Evolutionary conservation across 495 filamentous ascomycete genomes (phyloP), one percentile per base, ranked within the genome.

Genomic region (Aspergillus nanangensis): DNA sequence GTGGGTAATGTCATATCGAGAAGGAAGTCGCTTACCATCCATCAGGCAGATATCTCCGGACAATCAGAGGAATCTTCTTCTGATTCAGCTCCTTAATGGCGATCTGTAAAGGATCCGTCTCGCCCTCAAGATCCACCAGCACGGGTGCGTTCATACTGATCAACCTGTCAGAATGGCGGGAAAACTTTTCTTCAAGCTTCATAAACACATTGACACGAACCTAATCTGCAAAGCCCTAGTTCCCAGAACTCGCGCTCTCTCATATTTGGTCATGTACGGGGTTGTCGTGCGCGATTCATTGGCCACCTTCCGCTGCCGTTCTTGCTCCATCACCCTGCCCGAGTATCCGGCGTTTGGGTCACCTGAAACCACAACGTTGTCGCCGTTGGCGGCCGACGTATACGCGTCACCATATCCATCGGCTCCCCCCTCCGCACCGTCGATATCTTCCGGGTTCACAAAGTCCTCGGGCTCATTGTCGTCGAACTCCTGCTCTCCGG

Each of bases 211-310:
- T 36, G 27, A n/a, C 43, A 67, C 82, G 34, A 63, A 94, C 90
- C 90, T 96, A 60, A 98, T 98, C 70, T 98, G 93, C 58, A 96
- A 63, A 31, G 93, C 94, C 47, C 93, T 75, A 38, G 92, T 96
- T 37, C 93, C 93, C 45, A 98, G 72, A 45, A 98, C 87, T 55
- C 93, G 82, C 39, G 93, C 93, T 56, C 82, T 78, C 78, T 98
- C 93, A 70, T 98, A 98, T 71, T 98, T 98, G 55, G 93, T 98
- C 90, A 98, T 94, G 75, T 96, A 98, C 4, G 93, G 94, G 34
- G 93, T 98, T 1, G 94, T 97, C 5, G 79, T 83, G 53, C 93
- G 81, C 72, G 93, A 77, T 43, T 95, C 90, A 51, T 88, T 84
- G 23, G 90, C 79, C 34, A 98, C 87, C 69, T 87, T 91, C 76